A percentile compares a stretch with the other conserved stretches of the same genome.
phyloP scores from a whole-genome alignment of 75 land plant genomes.

The Pinus tabuliformis region DNA sequence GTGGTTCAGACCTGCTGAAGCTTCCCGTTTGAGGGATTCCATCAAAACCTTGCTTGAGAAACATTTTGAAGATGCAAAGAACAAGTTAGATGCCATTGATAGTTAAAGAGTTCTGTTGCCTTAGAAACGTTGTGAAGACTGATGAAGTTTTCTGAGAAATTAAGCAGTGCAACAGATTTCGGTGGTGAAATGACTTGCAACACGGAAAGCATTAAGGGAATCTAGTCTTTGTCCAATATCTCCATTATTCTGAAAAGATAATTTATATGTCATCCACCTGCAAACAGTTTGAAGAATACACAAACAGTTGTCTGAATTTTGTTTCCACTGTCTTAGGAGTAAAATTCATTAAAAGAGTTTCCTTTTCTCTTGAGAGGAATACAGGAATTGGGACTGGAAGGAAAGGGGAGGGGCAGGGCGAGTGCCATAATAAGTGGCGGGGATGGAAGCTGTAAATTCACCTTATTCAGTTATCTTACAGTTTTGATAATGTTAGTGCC shows the following conservation, averaged over 20 bases:
- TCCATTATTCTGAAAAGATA: neutral
- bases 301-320: too few relatives aligned
- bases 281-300: too few relatives aligned
- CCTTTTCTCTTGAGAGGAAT: too few relatives aligned
- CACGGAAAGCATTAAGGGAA: neutral
- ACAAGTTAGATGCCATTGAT: neutral
- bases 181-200: neutral
- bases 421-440: too few relatives aligned
- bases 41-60: conserved; percentile 45
- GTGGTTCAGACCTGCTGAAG: conserved; percentile 86
- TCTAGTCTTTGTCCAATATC: neutral
- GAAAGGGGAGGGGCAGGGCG: too few relatives aligned
- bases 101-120: neutral
- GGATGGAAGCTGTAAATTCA: too few relatives aligned
- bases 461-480: too few relatives aligned
- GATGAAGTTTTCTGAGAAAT: neutral
- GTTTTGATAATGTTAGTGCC: too few relatives aligned
- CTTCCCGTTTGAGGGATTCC: conserved; percentile 60
- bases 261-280: too few relatives aligned
- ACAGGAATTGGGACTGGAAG: too few relatives aligned
- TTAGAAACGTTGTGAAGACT: neutral
- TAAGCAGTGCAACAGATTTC: neutral
- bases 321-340: too few relatives aligned
- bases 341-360: too few relatives aligned
- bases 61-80: conserved; percentile 41